Conservation (phyloP, 306 rosid genomes). For the Vigna unguiculata region DNA sequence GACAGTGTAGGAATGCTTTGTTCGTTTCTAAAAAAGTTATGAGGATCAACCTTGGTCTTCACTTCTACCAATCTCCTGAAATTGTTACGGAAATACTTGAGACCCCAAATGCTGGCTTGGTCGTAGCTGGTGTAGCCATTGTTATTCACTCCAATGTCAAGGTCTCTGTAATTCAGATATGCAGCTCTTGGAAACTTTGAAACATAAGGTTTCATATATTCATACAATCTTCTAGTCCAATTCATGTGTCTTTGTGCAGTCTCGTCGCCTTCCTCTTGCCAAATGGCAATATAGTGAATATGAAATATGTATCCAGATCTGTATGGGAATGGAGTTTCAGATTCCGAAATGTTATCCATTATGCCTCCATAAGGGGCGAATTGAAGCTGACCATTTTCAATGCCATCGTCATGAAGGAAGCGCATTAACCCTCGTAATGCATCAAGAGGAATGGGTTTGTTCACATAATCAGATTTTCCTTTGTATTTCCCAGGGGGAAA, state of each 20-base stretch:
- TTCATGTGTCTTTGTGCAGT: conserved; percentile 17
- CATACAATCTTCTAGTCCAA: no score
- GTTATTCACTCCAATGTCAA: conserved; percentile 42
- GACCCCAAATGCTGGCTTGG: conserved; percentile 47
- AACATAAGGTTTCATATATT: conserved; percentile 41
- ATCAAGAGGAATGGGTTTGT: no score
- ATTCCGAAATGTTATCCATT: conserved; percentile 50
- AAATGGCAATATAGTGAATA: conserved; percentile 26
- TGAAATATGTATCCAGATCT: conserved; percentile 37
- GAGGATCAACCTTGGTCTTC: conserved; percentile 44
- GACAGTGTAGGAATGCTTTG: conserved; percentile 39
- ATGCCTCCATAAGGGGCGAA: no score
- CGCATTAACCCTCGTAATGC: no score
- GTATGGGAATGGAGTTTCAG: conserved; percentile 45
- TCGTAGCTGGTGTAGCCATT: conserved; percentile 43
- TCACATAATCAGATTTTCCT: no score
- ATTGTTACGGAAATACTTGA: conserved; percentile 45
- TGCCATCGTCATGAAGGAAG: no score
- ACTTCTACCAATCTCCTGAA: conserved; percentile 36
- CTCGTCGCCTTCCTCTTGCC: conserved; percentile 39
- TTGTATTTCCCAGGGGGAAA: no score
- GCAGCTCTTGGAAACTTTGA: conserved; percentile 18
- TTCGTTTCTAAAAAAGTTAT: conserved; percentile 43
- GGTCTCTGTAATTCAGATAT: conserved; percentile 44
- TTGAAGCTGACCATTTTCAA: no score